Base-by-base conservation (phyloP, 176 grass and related monocot genomes). In the Tillandsia fasciculata region DNA sequence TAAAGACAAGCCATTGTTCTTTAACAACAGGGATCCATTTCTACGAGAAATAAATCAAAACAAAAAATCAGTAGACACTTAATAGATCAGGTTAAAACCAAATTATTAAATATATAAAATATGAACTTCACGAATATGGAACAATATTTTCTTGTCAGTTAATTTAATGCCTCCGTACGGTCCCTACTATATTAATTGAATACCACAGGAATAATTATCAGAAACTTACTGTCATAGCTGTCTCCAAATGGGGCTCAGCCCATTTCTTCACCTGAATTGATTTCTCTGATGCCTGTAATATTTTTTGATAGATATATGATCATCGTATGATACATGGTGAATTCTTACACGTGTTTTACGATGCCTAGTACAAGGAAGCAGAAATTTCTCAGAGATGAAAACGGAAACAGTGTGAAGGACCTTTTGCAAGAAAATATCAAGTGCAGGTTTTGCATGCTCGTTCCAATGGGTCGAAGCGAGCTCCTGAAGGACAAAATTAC, bases 231-330 rank as follows among this genome's bases (percentile, higher is more conserved):
- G 49, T 74, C 72, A 94, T 88, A 13, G 75, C 87, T 51, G 75
- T 80, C 67, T 88, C 84, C 63, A 99, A 48, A 52, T 99, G 84
- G 11, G 90, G 95, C 42, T 91, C 68, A 13, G 75, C 74, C 87
- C 82, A 90, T 84, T 94, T 82, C 67, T 91, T 81, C 71, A 72
- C 78, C 73, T 88, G 80, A 24, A 47, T 66, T 61, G 75, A 86
- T 75, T 93, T 99, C 63, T 93, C 89, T 64, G 74, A 85, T 76
- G 82, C 82, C 94, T 99, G 72, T 49, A 82, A n/a, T 77, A 56
- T 76, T 83, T 82, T 42, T 42, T 63, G 47, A 78, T 71, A 27
- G 22, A 22, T 63, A 28, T 50, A 76, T 20, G 65, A 75, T 5
- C 33, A 42, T 27, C 69, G 14, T 20, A 61, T 61, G 17, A 61